Conservation (phyloP, 169 alveolate species). For the Eimeria falciformis region DNA sequence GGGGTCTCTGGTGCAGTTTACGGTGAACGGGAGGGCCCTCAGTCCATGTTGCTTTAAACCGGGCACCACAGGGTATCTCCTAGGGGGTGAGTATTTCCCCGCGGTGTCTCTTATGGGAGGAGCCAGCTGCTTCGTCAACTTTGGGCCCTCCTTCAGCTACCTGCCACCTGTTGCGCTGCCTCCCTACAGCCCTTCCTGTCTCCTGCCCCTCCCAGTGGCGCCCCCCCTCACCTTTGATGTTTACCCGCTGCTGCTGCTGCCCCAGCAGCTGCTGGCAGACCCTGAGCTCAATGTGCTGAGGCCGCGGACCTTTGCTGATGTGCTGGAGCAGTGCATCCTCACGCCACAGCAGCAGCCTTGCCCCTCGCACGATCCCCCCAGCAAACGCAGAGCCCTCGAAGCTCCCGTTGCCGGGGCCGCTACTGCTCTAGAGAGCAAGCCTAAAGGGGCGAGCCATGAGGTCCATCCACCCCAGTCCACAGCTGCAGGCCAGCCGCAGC, state of each 20-base stretch:
- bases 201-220: constrained; percentile 78
- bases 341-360: background rate
- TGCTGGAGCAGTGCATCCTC: constrained; percentile 45
- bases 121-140: constrained; percentile 65
- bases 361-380: background rate
- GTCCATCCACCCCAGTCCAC: background rate
- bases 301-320: constrained; percentile 65
- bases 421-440: background rate
- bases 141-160: constrained; percentile 71
- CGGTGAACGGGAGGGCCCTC: constrained; percentile 56
- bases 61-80: background rate
- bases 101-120: constrained; percentile 69
- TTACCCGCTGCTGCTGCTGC: constrained; percentile 45
- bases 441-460: background rate
- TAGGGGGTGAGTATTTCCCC: constrained; percentile 68
- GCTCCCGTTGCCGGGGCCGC: background rate
- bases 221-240: constrained; percentile 74
- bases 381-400: background rate
- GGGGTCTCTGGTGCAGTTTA: constrained; percentile 69
- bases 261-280: constrained; percentile 38
- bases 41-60: constrained; percentile 35
- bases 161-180: constrained; percentile 47
- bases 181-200: constrained; percentile 64
- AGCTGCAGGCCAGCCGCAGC: constrained; percentile 8
- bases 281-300: constrained; percentile 44